phyloP scores from a whole-genome alignment of 768 basidiomycete species.

The Hydnomerulius pinastri region DNA sequence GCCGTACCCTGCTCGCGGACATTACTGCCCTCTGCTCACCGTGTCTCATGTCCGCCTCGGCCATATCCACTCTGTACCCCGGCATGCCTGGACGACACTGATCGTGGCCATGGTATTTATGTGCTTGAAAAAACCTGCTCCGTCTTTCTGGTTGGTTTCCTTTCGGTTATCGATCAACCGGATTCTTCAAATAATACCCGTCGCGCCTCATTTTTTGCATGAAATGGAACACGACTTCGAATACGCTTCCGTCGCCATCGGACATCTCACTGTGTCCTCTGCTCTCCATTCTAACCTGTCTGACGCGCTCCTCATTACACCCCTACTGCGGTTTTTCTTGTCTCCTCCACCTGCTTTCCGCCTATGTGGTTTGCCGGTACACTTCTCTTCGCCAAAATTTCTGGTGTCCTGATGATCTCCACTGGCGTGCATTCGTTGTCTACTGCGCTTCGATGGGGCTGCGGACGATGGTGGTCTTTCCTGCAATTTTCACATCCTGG shows the following conservation, averaged over 20 bases:
- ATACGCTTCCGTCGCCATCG: neutral
- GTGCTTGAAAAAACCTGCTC: neutral
- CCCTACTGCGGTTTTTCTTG: neutral
- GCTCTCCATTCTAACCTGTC: neutral
- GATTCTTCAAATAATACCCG: too few relatives aligned
- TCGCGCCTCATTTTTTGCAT: too few relatives aligned
- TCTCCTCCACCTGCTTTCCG: neutral
- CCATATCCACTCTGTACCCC: neutral
- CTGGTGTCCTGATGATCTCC: neutral
- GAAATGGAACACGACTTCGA: too few relatives aligned
- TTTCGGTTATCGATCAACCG: neutral
- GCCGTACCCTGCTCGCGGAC: too few relatives aligned
- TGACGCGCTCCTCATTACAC: neutral
- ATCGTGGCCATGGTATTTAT: neutral
- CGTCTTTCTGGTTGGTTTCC: neutral
- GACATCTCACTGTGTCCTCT: neutral
- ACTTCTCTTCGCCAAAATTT: neutral
- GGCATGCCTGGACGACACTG: neutral
- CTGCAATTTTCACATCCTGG: neutral
- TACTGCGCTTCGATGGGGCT: neutral
- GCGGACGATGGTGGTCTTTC: neutral
- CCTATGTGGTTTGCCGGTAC: neutral
- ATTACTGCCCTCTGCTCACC: too few relatives aligned
- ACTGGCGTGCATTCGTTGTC: neutral
- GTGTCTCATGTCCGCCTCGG: too few relatives aligned